Base-by-base conservation (phyloP, 768 basidiomycete genomes). In the Naganishia kalamii region DNA sequence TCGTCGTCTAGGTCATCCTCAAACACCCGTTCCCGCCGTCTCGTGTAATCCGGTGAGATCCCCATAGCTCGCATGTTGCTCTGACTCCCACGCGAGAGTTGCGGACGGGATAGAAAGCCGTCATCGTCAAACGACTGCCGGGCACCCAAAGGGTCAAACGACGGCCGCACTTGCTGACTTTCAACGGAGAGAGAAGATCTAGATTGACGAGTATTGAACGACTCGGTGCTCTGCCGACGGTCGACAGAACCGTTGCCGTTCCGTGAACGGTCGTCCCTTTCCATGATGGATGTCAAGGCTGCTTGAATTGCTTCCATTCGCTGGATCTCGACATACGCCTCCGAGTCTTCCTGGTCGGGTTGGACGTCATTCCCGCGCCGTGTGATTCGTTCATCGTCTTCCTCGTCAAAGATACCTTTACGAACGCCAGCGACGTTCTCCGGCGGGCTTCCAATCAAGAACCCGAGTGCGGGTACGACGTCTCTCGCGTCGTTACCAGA, bases 281-380 rank as follows among this genome's bases (percentile, higher is more conserved):
- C 90, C 72, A 99, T 92, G 75, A 99, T 97, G 74, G 94, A 90
- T 11, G 90, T 92, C 68, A 99, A 81, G 4, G 96, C 96, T 8
- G 92, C 92, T 71, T 92, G 92, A 21, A 98, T 96, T 2, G 94
- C 93, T 71, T 92, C 91, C 85, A 98, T 96, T 41, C 91, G 83
- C 70, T 88, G 83, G 59, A 88, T 84, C 76, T 94, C 81, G 19
- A 80, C 88, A 50, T 84, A 85, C 51, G 86, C 82, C 50, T 87
- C 80, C 25, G 47, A 62, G 33, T 65, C 65, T 25, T 21, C 43
- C 33, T 35, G 41, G 8, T 72, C 72, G n/a, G 60, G 68, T 33
- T 67, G 63, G 17, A 65, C 65, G 33, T 4, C 10, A 12, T 17
- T n/a, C 17, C 10, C 27, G 2, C 27, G 62, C 65, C 71, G 74